Base-by-base conservation (phyloP, 352 stramenopile genomes). In the Globisporangium parvum region DNA sequence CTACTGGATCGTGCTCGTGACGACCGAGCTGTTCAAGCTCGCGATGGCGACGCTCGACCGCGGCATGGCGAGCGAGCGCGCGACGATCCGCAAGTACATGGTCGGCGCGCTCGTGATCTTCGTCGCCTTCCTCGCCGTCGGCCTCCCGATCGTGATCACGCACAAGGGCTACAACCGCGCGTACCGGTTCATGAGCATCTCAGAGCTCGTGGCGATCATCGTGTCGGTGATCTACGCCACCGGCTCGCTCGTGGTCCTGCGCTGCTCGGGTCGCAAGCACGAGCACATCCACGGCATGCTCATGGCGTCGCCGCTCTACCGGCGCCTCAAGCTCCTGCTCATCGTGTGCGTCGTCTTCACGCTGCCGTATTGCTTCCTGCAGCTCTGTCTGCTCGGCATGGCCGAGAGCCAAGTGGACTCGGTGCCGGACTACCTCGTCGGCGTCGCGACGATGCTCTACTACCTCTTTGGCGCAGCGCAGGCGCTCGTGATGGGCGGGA, bases 231-330 rank as follows among this genome's bases (percentile, higher is more conserved):
- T 85, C 17, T 82, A 81, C 46, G 66, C 75, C 0, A 66, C 65
- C 3, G 68, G 59, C 6, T 67, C 75, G 15, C 59, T 88, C 2
- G 48, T 84, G 2, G 57, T 73, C 26, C 57, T 88, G 23, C 48
- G 68, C 15, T 67, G 70, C 26, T 75, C 69, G 17, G 79, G 79
- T 10, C 63, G 77, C 21, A 85, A 88, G 48, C 73, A 86, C 46
- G 79, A 90, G 59, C 76, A 86, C 60, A 75, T 88, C 28, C 77
- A 90, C 47, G 78, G 78, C 28, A 67, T 83, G 8, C 62, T 91
- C 31, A 73, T 82, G 68, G 70, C 75, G 18, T 91, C 80, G 40
- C 80, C 80, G 45, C 57, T 91, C 14, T 91, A 91, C 48, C 59
- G 64, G 11, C 61, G 80, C 21, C 72, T 91, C 53, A 88, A 88